Conservation (phyloP, 257 asterid species). For the Fraxinus cuspidata region DNA sequence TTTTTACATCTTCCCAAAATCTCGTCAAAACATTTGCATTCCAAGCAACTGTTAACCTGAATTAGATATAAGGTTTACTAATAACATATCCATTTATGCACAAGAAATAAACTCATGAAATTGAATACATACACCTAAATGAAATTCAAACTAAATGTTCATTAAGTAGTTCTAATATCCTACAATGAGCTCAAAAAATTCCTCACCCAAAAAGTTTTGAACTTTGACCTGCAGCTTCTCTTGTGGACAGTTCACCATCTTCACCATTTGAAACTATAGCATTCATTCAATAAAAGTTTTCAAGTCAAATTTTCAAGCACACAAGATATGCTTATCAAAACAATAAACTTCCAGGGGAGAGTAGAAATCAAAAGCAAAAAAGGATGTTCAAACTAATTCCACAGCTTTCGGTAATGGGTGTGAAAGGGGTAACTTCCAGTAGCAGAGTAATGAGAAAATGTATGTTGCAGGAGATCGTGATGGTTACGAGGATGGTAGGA, state of each 20-base stretch:
- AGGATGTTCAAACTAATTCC: neutral
- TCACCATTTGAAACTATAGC: slow-evolving; percentile 30
- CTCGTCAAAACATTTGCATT: slow-evolving; percentile 29
- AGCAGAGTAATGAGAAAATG: neutral
- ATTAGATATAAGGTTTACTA: slow-evolving; percentile 20
- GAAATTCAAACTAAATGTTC: slow-evolving; percentile 11
- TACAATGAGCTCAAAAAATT: slow-evolving; percentile 16
- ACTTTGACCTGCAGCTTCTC: slow-evolving; percentile 37
- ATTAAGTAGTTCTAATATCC: slow-evolving; percentile 14
- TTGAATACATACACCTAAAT: slow-evolving; percentile 1
- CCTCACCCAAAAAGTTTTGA: slow-evolving; percentile 50
- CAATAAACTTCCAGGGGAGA: slow-evolving; percentile 7
- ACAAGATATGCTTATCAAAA: slow-evolving; percentile 2
- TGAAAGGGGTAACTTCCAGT: neutral
- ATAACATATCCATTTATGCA: slow-evolving; percentile 19
- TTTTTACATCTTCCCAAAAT: slow-evolving; percentile 64
- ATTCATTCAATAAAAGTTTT: slow-evolving; percentile 24
- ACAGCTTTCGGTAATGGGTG: neutral
- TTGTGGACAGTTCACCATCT: slow-evolving; percentile 44
- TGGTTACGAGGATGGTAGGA: neutral
- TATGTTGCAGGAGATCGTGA: neutral
- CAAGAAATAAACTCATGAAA: slow-evolving; percentile 3
- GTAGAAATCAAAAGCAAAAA: neutral
- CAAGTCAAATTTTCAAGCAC: slow-evolving; percentile 21
- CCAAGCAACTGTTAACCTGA: slow-evolving; percentile 48